These are phyloP conservation scores for Ricinus communis DNA, from an alignment of 345 rosid species.

Conservation along the genomic window DNA sequence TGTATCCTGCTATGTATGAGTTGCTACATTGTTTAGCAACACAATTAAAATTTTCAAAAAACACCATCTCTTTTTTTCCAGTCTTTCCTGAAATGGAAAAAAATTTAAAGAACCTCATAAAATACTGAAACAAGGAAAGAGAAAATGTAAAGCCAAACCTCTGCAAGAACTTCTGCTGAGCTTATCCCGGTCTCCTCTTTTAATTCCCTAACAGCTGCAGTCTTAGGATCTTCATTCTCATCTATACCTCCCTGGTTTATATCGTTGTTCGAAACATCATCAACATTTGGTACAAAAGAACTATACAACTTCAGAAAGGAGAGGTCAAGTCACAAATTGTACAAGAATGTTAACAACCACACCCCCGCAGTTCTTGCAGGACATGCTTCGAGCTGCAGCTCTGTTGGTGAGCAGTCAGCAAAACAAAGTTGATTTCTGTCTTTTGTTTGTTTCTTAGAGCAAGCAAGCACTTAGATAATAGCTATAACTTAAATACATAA, in stretches of 20 bases:
- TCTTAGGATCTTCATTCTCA: constrained; percentile 80
- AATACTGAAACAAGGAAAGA: constrained; percentile 7
- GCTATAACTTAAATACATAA: neutral
- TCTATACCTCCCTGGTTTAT: constrained; percentile 79
- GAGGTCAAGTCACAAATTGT: neutral
- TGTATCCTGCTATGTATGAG: neutral
- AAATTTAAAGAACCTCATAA: neutral
- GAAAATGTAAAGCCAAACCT: constrained; percentile 50
- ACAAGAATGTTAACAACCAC: neutral
- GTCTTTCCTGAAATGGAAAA: neutral
- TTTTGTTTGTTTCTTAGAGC: neutral
- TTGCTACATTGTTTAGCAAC: neutral
- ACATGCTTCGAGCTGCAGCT: too few relatives aligned
- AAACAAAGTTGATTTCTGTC: too few relatives aligned
- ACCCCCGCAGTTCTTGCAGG: too few relatives aligned
- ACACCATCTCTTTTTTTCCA: too few relatives aligned
- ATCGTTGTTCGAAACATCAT: neutral
- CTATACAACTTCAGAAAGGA: neutral
- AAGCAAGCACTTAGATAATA: neutral
- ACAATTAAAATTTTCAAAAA: neutral
- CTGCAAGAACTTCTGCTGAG: constrained; percentile 76
- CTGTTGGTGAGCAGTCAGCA: too few relatives aligned
- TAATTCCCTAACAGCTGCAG: constrained; percentile 80
- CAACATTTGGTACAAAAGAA: neutral
- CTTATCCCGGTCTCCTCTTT: constrained; percentile 88